These are phyloP conservation scores for Melaleuca alternifolia DNA, from an alignment of 345 rosid species.

Conservation along the genomic window DNA sequence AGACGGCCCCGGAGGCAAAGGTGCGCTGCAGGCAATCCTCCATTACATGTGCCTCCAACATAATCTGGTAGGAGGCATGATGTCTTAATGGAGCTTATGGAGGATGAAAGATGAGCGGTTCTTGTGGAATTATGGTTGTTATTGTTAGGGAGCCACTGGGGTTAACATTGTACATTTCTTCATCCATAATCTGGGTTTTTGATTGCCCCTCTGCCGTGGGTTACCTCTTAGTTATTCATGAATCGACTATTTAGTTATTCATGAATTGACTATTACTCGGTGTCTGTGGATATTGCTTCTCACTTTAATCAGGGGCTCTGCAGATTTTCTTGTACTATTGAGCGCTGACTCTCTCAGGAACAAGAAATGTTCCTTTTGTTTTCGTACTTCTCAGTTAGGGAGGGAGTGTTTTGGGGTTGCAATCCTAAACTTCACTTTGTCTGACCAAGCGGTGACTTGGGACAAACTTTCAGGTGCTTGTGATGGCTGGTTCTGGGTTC, in stretches of 20 bases:
- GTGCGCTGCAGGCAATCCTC: conserved; percentile 71
- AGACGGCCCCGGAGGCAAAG: conserved; percentile 90
- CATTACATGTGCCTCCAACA: neutral
- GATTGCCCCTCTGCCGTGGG: conserved; percentile 25
- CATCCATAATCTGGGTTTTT: conserved; percentile 28
- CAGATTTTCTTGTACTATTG: neutral
- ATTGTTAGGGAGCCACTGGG: conserved; percentile 11
- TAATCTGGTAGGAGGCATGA: neutral
- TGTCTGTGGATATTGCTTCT: conserved; percentile 18
- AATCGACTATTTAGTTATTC: conserved; percentile 24
- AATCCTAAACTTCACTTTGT: neutral
- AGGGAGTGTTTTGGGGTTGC: neutral
- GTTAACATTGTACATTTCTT: conserved; percentile 30
- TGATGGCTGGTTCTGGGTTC: neutral
- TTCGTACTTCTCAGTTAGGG: neutral
- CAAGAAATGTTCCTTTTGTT: neutral
- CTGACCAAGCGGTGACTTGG: neutral
- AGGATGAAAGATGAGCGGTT: neutral
- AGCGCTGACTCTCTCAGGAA: neutral
- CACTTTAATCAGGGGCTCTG: neutral
- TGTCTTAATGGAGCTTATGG: neutral
- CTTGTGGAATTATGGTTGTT: conserved; percentile 1
- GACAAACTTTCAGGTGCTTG: neutral
- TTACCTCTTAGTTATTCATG: conserved; percentile 26
- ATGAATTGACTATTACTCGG: conserved; percentile 39